These are phyloP conservation scores for Acanthamoeba sp. DNA, from an alignment of 208 protist species.

Conservation along the genomic window DNA sequence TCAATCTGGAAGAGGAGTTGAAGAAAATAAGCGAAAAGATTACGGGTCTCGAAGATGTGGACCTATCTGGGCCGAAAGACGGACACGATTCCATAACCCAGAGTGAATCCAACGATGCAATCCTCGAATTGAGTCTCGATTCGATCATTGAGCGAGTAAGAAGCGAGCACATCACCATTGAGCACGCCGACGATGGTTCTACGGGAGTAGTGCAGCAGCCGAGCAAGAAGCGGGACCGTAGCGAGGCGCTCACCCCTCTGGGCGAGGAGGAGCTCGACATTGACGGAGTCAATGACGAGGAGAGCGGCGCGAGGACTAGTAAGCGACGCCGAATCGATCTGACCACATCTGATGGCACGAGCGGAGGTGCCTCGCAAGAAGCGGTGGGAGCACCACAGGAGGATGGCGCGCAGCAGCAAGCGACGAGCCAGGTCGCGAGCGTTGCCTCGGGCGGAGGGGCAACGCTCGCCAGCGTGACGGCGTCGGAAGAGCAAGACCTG, in stretches of 20 bases:
- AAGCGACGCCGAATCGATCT: no score
- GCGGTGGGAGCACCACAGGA: no score
- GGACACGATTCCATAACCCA: not conserved
- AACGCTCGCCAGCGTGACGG: not conserved
- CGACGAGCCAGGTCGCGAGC: not conserved
- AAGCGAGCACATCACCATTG: not conserved
- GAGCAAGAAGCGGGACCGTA: not conserved
- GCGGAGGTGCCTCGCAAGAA: no score
- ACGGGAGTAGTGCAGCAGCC: not conserved
- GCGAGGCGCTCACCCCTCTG: not conserved
- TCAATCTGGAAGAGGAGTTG: conserved; percentile 5
- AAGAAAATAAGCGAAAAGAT: not conserved
- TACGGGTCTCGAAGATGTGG: not conserved
- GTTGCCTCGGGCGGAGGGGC: no score
- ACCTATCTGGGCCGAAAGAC: not conserved
- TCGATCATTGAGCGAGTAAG: not conserved
- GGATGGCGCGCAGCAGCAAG: no score
- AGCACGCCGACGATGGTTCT: not conserved
- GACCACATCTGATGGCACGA: no score
- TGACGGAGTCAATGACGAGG: no score
- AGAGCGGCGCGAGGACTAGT: no score
- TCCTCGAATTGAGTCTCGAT: conserved; percentile 1
- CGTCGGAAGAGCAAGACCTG: not conserved
- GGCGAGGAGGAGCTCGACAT: no score
- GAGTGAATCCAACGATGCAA: not conserved